A percentile compares a stretch with the other conserved stretches of the same genome.
Evolutionary conservation across 2,329 filamentous ascomycete species (phyloP).

Genomic region (Aspergillus sp.): DNA sequence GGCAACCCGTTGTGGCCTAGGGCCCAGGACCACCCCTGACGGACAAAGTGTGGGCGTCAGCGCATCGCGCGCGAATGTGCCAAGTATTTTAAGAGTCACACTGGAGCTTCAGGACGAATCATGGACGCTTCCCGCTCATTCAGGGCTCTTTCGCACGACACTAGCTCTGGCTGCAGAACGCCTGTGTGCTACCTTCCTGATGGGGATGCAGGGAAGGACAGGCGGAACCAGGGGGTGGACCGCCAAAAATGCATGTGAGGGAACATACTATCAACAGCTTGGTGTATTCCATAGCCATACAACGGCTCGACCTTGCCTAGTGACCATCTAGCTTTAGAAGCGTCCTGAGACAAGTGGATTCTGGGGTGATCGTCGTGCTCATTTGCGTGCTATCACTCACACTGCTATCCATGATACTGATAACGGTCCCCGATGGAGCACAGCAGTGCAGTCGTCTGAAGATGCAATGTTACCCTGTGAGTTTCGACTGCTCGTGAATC

Average conservation of each 20-base stretch:
- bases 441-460: conserved; percentile 18
- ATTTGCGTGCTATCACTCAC: conserved; percentile 4
- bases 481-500: conserved; percentile 15
- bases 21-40: conserved; percentile 5
- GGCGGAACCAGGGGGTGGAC: not conserved
- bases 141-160: conserved; percentile 11
- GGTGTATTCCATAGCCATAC: not conserved
- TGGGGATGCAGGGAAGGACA: conserved; percentile 6
- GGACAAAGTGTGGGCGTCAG: conserved; percentile 4
- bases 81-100: conserved; percentile 15
- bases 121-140: conserved; percentile 8
- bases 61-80: conserved; percentile 16
- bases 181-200: conserved; percentile 17
- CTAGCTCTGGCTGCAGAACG: conserved; percentile 4
- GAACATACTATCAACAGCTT: not conserved
- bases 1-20: not conserved
- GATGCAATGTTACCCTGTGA: conserved; percentile 25
- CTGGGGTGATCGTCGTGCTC: not conserved
- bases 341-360: not conserved
- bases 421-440: conserved; percentile 18
- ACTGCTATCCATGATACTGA: conserved; percentile 10
- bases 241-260: conserved; percentile 8
- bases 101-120: conserved; percentile 10
- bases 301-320: not conserved
- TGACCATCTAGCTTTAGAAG: conserved; percentile 8